Base-by-base conservation (phyloP, 2,329 filamentous ascomycete species). In the Monosporascus sp. region DNA sequence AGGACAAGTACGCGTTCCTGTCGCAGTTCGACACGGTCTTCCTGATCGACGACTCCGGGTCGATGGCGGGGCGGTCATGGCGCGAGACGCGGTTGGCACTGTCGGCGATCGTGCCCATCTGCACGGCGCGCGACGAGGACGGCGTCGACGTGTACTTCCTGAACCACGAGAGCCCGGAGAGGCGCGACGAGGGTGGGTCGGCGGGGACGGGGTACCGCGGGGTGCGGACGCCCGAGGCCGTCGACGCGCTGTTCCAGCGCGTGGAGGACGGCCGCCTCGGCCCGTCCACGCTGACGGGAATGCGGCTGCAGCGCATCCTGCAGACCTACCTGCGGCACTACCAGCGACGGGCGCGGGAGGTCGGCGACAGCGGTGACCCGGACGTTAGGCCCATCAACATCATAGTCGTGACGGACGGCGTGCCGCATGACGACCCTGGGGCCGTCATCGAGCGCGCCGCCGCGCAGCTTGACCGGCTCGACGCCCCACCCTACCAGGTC, bases 71-170 rank as follows among this genome's bases (percentile, higher is more conserved):
- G 17, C 65, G 72, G 7, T 80, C 79, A 15, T 97, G 92, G 92
- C 68, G 72, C 15, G 88, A 96, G 68, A 88, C 88, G 1, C 72
- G 77, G 25, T 74, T 78, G 9, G 89, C 88, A 1, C 79, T 96
- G 2, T 22, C 14, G 22, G 31, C 35, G 9, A 90, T 97, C 62
- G 81, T 89, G 0, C 89, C 89, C 0, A 87, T 96, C 64, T 93
- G 90, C 71, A 89, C 89, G 0, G 67, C 75, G 3, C 84, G 88
- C 68, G 92, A 96, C 66, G 71, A 75, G 0, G 88, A 96, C 68
- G 92, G 92, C 25, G 85, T 96, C 60, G 92, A 96, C 65, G 76
- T 96, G 58, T 90, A 88, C 77, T 96, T 96, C 69, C 75, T 97
- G 39, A 96, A 96, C 71, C 79, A 87, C 65, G 63, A 66, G 37